Evolutionary conservation across 352 stramenopile genomes (phyloP), one percentile per base, ranked within the genome.

Genomic region (Phytopythium ostracodes): DNA sequence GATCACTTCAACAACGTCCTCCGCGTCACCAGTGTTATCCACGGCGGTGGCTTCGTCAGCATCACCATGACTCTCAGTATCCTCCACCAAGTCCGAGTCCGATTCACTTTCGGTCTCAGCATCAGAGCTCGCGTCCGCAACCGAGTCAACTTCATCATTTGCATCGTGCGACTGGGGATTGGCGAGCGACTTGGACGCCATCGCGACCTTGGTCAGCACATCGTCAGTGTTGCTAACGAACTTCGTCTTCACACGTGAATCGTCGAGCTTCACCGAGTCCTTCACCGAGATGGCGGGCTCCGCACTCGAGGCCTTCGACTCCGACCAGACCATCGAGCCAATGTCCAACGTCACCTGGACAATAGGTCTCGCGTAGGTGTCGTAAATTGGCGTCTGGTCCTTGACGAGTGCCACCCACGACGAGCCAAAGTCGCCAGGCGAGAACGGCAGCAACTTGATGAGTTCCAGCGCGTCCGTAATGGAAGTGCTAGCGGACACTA

Each of bases 371-470:
- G 64, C 69, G 29, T 82, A 84, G 40, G 38, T 61, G 25, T 71
- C 56, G 40, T 77, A 80, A 24, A 68, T 66, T 17, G 66, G 70
- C 55, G 74, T 51, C 29, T 78, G 65, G 18, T 71, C 63, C 56
- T 77, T 76, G 50, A 75, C 68, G 56, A 47, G 65, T 20, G 25
- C 47, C 50, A 79, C 60, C 72, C 66, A 79, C 29, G 72, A 63
- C 5, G 43, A 55, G 18, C 71, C 68, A 58, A 76, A 79, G 18
- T 58, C 66, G 25, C 66, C 61, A 14, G 73, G 75, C 18, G 76
- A 84, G 63, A 84, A 84, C 43, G 74, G 72, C 12, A 86, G 56
- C 53, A 83, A 49, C 51, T 63, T 68, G 38, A 51, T 52, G 31
- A 86, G 54, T 27, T 65, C 61, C 8, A 77, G 33, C 18, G 73